phyloP scores from a whole-genome alignment of 371 early-diverging fungal genomes.

The Caulochytrium protostelioides region DNA sequence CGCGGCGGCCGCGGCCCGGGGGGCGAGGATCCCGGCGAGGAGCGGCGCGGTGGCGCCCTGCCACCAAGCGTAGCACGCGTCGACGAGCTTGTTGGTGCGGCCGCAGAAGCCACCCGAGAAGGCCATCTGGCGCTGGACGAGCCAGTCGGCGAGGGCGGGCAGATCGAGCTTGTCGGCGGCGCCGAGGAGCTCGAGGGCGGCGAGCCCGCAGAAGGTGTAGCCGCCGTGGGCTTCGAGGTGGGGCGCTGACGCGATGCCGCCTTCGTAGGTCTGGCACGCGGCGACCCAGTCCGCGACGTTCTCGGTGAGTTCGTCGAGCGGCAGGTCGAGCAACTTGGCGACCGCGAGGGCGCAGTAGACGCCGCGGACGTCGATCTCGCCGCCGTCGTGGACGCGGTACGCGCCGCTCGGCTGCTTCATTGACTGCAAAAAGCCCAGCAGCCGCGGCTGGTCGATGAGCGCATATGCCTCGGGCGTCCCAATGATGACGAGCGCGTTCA shows the following conservation, averaged over 20 bases:
- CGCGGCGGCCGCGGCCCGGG: too few relatives aligned
- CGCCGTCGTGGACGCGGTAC: slow-evolving; percentile 71
- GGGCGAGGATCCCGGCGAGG: too few relatives aligned
- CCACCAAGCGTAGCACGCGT: slow-evolving; percentile 97
- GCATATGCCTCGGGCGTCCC: slow-evolving; percentile 50
- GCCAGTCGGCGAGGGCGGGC: slow-evolving; percentile 48
- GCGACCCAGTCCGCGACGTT: slow-evolving; percentile 50
- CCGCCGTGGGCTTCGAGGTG: slow-evolving; percentile 93
- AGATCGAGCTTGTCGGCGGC: slow-evolving; percentile 35
- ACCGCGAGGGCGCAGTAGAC: slow-evolving; percentile 71
- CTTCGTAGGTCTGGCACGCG: slow-evolving; percentile 80
- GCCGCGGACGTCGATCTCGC: slow-evolving; percentile 85
- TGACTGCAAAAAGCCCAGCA: not conserved
- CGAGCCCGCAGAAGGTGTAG: slow-evolving; percentile 84
- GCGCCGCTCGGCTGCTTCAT: slow-evolving; percentile 78
- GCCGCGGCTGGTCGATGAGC: slow-evolving; percentile 30
- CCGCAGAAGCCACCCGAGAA: slow-evolving; percentile 92
- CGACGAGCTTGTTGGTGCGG: slow-evolving; percentile 88
- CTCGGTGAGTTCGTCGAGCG: slow-evolving; percentile 51
- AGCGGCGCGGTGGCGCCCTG: slow-evolving; percentile 44
- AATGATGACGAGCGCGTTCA: slow-evolving; percentile 45
- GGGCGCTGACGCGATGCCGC: slow-evolving; percentile 73
- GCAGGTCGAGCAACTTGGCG: slow-evolving; percentile 50
- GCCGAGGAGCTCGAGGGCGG: slow-evolving; percentile 60
- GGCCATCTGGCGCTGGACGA: slow-evolving; percentile 52